phyloP scores from a whole-genome alignment of 352 stramenopile genomes.

The Phytophthora multivora region DNA sequence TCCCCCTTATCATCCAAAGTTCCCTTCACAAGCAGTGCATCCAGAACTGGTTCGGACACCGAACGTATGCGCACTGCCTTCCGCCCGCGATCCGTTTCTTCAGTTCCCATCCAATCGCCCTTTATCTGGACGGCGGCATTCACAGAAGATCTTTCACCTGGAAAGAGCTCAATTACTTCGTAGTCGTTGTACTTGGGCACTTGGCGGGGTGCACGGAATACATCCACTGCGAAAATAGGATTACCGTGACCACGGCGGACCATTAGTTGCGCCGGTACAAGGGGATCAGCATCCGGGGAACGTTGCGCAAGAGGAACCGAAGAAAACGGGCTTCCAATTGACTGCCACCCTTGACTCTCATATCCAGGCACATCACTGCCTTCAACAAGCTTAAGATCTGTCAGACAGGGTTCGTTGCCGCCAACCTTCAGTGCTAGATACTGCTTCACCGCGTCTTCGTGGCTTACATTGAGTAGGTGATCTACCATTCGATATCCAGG shows the following conservation, averaged over 20 bases:
- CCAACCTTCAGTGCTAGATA: slow-evolving; percentile 86
- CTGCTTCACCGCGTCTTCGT: slow-evolving; percentile 72
- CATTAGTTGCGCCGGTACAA: slow-evolving; percentile 58
- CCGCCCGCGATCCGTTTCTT: slow-evolving; percentile 69
- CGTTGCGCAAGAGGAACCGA: slow-evolving; percentile 13
- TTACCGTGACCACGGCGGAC: slow-evolving; percentile 83
- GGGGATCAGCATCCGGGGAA: slow-evolving; percentile 9
- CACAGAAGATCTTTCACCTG: slow-evolving; percentile 13
- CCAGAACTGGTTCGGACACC: slow-evolving; percentile 53
- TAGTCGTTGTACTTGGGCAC: slow-evolving; percentile 91
- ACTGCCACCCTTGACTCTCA: slow-evolving; percentile 67
- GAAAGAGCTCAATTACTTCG: slow-evolving; percentile 82
- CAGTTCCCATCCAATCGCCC: slow-evolving; percentile 79
- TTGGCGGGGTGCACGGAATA: slow-evolving; percentile 82
- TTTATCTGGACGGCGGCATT: slow-evolving; percentile 36
- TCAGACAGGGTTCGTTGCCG: slow-evolving; percentile 81
- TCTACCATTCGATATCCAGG: slow-evolving; percentile 87
- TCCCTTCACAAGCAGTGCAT: slow-evolving; percentile 69
- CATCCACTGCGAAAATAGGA: slow-evolving; percentile 86
- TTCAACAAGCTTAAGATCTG: slow-evolving; percentile 71
- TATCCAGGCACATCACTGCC: slow-evolving; percentile 47
- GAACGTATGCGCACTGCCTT: slow-evolving; percentile 71
- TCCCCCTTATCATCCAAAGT: slow-evolving; percentile 76
- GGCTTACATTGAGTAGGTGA: slow-evolving; percentile 70
- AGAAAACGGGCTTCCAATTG: slow-evolving; percentile 68